Evolutionary conservation across 2,329 filamentous ascomycete species (phyloP).

Genomic region (Colletotrichum agaves): DNA sequence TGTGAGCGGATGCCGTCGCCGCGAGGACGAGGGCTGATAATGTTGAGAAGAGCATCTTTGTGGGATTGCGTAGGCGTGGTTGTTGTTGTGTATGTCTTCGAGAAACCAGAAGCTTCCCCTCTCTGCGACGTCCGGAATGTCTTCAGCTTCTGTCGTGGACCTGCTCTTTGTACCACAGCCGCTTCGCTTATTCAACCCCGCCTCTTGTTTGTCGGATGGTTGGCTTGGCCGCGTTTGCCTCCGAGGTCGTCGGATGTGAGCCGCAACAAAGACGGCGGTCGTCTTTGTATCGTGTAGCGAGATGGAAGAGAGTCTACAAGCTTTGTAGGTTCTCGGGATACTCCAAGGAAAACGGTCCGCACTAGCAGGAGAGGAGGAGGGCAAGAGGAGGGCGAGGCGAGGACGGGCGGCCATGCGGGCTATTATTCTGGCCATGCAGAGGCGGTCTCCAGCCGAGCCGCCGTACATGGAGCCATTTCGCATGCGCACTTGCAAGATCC

Average conservation of each 20-base stretch:
- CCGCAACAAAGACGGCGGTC: background rate
- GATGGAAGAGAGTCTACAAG: background rate
- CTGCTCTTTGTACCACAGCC: constrained; percentile 8
- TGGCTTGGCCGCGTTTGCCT: background rate
- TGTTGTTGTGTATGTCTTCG: background rate
- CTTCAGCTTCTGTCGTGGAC: background rate
- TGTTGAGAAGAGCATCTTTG: constrained; percentile 60
- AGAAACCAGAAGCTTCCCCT: background rate
- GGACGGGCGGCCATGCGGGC: constrained; percentile 6
- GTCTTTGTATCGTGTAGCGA: background rate
- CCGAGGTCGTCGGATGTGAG: background rate
- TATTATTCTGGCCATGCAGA: constrained; percentile 27
- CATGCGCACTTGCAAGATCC: constrained; percentile 28
- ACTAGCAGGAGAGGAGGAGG: constrained; percentile 22
- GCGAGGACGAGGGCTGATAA: constrained; percentile 57
- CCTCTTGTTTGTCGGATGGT: constrained; percentile 6
- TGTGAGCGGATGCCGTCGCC: constrained; percentile 72
- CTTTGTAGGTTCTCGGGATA: background rate
- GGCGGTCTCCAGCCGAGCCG: constrained; percentile 6
- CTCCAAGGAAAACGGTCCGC: background rate
- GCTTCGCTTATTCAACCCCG: constrained; percentile 5
- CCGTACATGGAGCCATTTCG: constrained; percentile 19
- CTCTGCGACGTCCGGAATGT: background rate
- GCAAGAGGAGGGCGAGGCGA: constrained; percentile 34
- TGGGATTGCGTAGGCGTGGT: constrained; percentile 25